A percentile compares a stretch with the other conserved stretches of the same genome.
These are phyloP conservation scores for Cytidiella melzeri DNA, from an alignment of 768 basidiomycete species.

Conservation along the genomic window DNA sequence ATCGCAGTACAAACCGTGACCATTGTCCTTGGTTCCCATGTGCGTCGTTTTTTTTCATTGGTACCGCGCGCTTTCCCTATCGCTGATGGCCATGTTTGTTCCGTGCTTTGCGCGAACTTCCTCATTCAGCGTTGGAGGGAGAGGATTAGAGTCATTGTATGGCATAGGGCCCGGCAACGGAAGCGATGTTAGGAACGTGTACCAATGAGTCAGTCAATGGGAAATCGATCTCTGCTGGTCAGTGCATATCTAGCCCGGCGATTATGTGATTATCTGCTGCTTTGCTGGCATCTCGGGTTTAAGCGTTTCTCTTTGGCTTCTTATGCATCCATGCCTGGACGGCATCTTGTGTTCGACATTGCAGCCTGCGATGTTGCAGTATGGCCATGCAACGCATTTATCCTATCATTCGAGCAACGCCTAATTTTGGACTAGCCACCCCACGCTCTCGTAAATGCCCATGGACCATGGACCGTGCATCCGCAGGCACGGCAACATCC, in stretches of 20 bases:
- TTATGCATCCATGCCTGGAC: too few relatives aligned
- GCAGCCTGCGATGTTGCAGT: too few relatives aligned
- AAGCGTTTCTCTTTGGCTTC: background rate
- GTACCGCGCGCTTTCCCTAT: slow-evolving; percentile 4
- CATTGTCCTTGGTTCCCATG: too few relatives aligned
- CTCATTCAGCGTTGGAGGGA: slow-evolving; percentile 2
- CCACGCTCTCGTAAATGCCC: slow-evolving; percentile 4
- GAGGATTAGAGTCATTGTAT: slow-evolving; percentile 8
- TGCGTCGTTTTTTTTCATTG: background rate
- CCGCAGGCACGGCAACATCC: slow-evolving; percentile 11
- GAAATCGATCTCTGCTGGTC: slow-evolving; percentile 10
- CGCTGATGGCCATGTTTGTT: slow-evolving; percentile 2
- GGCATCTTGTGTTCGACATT: too few relatives aligned
- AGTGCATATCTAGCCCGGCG: slow-evolving; percentile 11
- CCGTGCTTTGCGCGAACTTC: background rate
- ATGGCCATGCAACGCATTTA: background rate
- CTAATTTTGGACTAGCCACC: slow-evolving; percentile 2
- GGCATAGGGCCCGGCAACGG: slow-evolving; percentile 4
- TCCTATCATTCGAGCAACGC: slow-evolving; percentile 5
- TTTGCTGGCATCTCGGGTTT: background rate
- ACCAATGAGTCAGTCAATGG: slow-evolving; percentile 7
- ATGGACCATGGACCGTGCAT: slow-evolving; percentile 7
- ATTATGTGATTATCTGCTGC: slow-evolving; percentile 13
- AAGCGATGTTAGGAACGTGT: slow-evolving; percentile 5
- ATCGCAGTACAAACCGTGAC: too few relatives aligned